Evolutionary conservation across 495 filamentous ascomycete species (phyloP).

Genomic region (Podospora sp.): DNA sequence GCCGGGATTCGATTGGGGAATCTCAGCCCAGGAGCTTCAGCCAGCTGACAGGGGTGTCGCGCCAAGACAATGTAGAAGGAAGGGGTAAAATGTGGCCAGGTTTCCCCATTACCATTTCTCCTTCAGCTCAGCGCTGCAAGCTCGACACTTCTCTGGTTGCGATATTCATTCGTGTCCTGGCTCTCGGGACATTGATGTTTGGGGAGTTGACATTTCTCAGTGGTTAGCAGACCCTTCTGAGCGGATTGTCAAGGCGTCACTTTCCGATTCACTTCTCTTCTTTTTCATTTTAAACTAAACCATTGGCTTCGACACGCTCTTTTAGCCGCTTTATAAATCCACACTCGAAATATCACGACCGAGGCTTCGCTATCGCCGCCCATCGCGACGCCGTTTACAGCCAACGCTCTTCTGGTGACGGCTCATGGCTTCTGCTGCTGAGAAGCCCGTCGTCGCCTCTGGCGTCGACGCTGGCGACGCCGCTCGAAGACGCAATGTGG

Average conservation of each 20-base stretch:
- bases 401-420: neutral
- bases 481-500: slow-evolving; percentile 74
- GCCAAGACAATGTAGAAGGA: slow-evolving; percentile 28
- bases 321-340: slow-evolving; percentile 30
- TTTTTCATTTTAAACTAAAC: slow-evolving; percentile 12
- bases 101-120: slow-evolving; percentile 29
- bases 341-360: slow-evolving; percentile 26
- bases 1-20: slow-evolving; percentile 16
- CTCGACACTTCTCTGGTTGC: slow-evolving; percentile 25
- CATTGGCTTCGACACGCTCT: slow-evolving; percentile 32
- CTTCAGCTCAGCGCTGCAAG: slow-evolving; percentile 30
- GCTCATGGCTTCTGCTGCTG: slow-evolving; percentile 44
- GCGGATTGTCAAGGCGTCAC: slow-evolving; percentile 17
- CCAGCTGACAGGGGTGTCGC: slow-evolving; percentile 20
- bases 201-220: slow-evolving; percentile 21
- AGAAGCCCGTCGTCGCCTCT: slow-evolving; percentile 60
- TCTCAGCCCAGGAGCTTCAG: slow-evolving; percentile 10
- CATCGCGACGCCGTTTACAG: slow-evolving; percentile 12
- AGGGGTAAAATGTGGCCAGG: slow-evolving; percentile 34
- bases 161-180: slow-evolving; percentile 28
- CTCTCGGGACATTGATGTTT: slow-evolving; percentile 25
- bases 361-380: slow-evolving; percentile 18
- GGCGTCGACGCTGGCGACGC: slow-evolving; percentile 69
- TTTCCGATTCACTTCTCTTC: slow-evolving; percentile 15
- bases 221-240: slow-evolving; percentile 19